Percentiles rank a stretch among this genome's conserved stretches.
phyloP scores from a whole-genome alignment of 148 eudicot genomes.

The Pouteria glomerata region DNA sequence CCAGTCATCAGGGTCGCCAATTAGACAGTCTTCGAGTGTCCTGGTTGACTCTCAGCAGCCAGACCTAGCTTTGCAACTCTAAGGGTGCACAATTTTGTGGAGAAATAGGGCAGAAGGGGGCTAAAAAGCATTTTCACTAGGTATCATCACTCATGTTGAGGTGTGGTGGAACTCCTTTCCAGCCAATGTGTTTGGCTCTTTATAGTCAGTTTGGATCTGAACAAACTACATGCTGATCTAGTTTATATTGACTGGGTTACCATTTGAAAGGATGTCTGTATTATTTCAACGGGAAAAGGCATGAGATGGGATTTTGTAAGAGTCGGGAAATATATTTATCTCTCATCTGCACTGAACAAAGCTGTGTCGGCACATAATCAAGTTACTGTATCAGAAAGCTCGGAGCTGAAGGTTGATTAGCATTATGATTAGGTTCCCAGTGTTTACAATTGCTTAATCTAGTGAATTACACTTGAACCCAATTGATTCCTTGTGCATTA shows the following conservation, averaged over 20 bases:
- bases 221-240: slow-evolving; percentile 7
- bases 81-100: slow-evolving; percentile 8
- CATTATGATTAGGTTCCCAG: neutral
- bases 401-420: neutral
- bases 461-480: neutral
- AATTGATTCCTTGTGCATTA: neutral
- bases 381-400: neutral
- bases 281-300: neutral
- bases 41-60: slow-evolving; percentile 91
- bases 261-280: neutral
- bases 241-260: slow-evolving; percentile 5
- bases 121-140: neutral
- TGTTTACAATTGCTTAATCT: neutral
- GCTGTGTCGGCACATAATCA: neutral
- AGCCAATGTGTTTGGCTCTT: neutral
- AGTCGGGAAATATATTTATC: slow-evolving; percentile 1
- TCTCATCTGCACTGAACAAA: neutral
- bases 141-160: neutral
- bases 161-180: slow-evolving; percentile 9
- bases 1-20: slow-evolving; percentile 65
- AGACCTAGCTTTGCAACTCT: slow-evolving; percentile 96
- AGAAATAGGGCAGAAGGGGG: neutral
- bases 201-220: neutral
- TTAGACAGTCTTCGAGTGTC: slow-evolving; percentile 41
- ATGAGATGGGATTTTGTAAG: slow-evolving; percentile 1